phyloP scores from a whole-genome alignment of 805 yeast genomes.

The Ogataea paradorogensis region DNA sequence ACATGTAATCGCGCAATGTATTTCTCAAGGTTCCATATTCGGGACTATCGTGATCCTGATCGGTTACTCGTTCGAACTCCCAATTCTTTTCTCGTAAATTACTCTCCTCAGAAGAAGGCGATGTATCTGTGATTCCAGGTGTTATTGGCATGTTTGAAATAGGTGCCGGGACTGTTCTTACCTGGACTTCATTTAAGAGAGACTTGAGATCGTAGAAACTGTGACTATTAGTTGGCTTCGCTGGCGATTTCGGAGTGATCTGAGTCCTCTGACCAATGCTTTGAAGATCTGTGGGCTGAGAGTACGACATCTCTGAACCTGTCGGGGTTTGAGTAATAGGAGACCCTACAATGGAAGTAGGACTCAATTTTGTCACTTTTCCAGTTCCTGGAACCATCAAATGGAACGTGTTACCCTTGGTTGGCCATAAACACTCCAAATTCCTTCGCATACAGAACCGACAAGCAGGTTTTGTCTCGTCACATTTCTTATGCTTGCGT shows the following conservation, averaged over 20 bases:
- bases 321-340: not conserved
- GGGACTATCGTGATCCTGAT: conserved; percentile 9
- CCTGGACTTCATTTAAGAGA: conserved; percentile 14
- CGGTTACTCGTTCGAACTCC: not conserved
- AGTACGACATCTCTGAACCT: not conserved
- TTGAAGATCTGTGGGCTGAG: conserved; percentile 2
- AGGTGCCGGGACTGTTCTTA: not conserved
- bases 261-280: not conserved
- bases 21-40: conserved; percentile 25
- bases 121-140: conserved; percentile 4
- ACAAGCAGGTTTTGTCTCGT: conserved; percentile 48
- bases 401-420: conserved; percentile 16
- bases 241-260: conserved; percentile 1
- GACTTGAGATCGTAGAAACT: conserved; percentile 10
- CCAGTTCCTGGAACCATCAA: conserved; percentile 12
- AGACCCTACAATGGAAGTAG: not conserved
- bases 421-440: conserved; percentile 32
- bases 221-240: conserved; percentile 1
- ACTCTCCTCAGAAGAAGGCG: conserved; percentile 7
- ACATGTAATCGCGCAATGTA: conserved; percentile 40
- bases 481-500: conserved; percentile 51
- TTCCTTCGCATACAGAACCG: conserved; percentile 35
- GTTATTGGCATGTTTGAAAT: conserved; percentile 7
- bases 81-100: not conserved
- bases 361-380: conserved; percentile 4